A percentile compares a stretch with the other conserved stretches of the same genome.
Conservation (phyloP, 139 green algal species). For the Tetradesmus lagerheimii region DNA sequence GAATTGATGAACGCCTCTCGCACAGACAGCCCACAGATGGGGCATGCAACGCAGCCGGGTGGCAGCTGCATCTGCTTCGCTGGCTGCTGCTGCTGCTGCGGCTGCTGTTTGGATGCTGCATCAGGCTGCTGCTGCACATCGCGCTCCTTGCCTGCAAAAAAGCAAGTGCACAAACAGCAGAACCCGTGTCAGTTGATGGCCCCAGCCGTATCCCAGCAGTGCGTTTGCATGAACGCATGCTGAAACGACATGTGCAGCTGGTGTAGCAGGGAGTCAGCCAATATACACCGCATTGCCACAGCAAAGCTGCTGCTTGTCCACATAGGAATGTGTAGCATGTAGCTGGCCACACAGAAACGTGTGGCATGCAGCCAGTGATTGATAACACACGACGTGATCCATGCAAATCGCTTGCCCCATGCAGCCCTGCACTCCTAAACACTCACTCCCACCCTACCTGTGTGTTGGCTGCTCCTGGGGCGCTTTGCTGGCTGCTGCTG, state of each 20-base stretch:
- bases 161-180: background rate
- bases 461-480: background rate
- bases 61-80: background rate
- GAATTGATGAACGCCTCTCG: constrained; percentile 32
- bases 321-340: no score
- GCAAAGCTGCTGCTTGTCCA: no score
- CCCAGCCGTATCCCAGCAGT: no score
- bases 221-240: no score
- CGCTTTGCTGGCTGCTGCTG: constrained; percentile 19
- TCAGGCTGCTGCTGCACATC: background rate
- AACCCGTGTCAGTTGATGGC: background rate
- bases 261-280: no score
- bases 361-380: no score
- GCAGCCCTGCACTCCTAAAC: no score
- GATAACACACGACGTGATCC: background rate
- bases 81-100: background rate
- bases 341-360: no score
- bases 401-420: background rate
- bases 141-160: constrained; percentile 24
- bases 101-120: background rate
- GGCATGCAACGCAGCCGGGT: constrained; percentile 38
- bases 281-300: no score
- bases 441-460: background rate
- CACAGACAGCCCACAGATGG: constrained; percentile 38
- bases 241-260: no score